Evolutionary conservation across 2,329 filamentous ascomycete species (phyloP), one percentile per base, ranked within the genome.

Genomic region (Epichloe scottii): DNA sequence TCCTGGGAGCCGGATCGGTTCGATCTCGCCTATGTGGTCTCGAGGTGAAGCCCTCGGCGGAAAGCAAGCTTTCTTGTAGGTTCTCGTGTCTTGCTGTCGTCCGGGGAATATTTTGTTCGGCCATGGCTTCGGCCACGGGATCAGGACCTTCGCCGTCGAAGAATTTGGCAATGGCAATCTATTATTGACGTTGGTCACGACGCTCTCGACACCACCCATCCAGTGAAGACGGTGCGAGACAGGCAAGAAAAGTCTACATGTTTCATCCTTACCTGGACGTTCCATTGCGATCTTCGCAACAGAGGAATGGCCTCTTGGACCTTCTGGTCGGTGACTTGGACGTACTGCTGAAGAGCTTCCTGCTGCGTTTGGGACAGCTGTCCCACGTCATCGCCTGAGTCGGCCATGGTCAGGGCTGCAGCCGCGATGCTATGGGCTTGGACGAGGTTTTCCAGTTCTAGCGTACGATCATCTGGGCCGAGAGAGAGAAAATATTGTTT

Each of bases 131-230:
- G 52, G 86, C 85, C 17, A 91, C 72, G 12, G 81, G 85, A 64
- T 95, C 88, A 46, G 89, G 79, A 3, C 85, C 85, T 70, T 97
- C 93, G 59, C 93, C 93, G 62, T 98, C 93, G 66, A 96, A 98
- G 78, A 97, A 97, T 64, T 94, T 94, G 57, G 93, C 82, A 56
- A 98, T 91, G 52, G 93, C 91, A 60, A 97, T 95, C 84, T 96
- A 63, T 4, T 51, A 14, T 11, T 10, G 43, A 35, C 37, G 21
- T 35, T 42, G 39, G 39, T 30, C 19, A 35, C 14, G 40, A 19
- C 21, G 19, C 19, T 46, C 19, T 46, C 5, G n/a, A 34, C 43
- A 21, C 33, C 41, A 26, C 14, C 17, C 4, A 30, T 19, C 12
- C 3, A 4, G 12, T 6, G 17, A n/a, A n/a, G 11, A 35, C 30